A percentile compares a stretch with the other conserved stretches of the same genome.
These are phyloP conservation scores for Sporothrix mexicana DNA, from an alignment of 2,329 filamentous ascomycete species.

Conservation along the genomic window DNA sequence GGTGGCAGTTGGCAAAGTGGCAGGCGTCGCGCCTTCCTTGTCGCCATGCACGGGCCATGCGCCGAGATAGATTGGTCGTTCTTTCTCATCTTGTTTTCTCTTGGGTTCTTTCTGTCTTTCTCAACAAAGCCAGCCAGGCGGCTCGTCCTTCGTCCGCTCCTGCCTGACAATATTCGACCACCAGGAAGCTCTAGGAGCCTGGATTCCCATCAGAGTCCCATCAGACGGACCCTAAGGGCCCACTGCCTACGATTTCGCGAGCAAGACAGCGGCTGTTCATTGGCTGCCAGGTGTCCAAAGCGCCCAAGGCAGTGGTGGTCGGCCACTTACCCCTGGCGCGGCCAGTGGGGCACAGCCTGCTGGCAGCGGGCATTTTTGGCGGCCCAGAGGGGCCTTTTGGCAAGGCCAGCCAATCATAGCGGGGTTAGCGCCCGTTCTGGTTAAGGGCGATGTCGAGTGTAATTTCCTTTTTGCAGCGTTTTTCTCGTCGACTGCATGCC, in stretches of 20 bases:
- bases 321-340: conserved; percentile 26
- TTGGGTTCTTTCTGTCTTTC: no score
- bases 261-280: conserved; percentile 1
- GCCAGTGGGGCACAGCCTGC: conserved; percentile 14
- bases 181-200: not conserved
- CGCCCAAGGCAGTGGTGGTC: not conserved
- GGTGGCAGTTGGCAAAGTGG: conserved; percentile 5
- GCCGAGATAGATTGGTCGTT: not conserved
- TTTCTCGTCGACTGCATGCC: conserved; percentile 11
- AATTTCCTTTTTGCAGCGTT: conserved; percentile 31
- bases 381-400: not conserved
- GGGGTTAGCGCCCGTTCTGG: conserved; percentile 24
- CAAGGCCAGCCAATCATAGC: conserved; percentile 15
- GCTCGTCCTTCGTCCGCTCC: conserved; percentile 8
- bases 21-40: conserved; percentile 19
- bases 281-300: conserved; percentile 27
- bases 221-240: conserved; percentile 14
- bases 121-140: not conserved
- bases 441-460: conserved; percentile 29
- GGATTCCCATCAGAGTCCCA: not conserved
- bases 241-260: not conserved
- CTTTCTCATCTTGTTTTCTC: not conserved
- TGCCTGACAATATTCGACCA: not conserved
- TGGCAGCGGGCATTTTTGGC: conserved; percentile 21
- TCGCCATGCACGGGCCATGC: conserved; percentile 14